Evolutionary conservation across 495 filamentous ascomycete species (phyloP).

Genomic region (Daldinia grandis): DNA sequence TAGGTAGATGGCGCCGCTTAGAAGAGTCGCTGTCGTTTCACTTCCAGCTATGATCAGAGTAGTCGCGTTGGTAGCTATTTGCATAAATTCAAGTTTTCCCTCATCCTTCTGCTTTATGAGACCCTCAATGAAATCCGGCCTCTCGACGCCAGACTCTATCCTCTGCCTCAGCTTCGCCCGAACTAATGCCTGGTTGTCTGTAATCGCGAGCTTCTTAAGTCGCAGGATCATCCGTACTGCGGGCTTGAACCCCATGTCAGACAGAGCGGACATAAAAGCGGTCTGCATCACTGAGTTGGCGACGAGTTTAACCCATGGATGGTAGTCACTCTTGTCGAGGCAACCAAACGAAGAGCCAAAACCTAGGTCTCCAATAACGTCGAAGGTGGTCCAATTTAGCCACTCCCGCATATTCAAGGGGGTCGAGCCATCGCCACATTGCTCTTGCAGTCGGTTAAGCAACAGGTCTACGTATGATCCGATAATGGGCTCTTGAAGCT

Average conservation of each 20-base stretch:
- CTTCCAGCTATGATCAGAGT: slow-evolving; percentile 55
- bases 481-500: slow-evolving; percentile 50
- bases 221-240: slow-evolving; percentile 2
- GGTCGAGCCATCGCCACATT: slow-evolving; percentile 20
- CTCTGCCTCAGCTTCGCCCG: slow-evolving; percentile 47
- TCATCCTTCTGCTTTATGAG: slow-evolving; percentile 51
- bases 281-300: slow-evolving; percentile 45
- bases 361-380: slow-evolving; percentile 61
- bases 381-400: slow-evolving; percentile 62
- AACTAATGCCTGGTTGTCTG: slow-evolving; percentile 41
- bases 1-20: slow-evolving; percentile 56
- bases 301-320: slow-evolving; percentile 57
- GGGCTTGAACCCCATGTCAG: slow-evolving; percentile 35
- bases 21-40: slow-evolving; percentile 62
- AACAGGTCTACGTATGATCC: slow-evolving; percentile 48
- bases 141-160: slow-evolving; percentile 43
- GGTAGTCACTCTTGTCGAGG: slow-evolving; percentile 50
- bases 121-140: slow-evolving; percentile 52
- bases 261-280: slow-evolving; percentile 34
- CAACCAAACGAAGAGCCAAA: slow-evolving; percentile 62
- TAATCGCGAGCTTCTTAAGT: slow-evolving; percentile 21
- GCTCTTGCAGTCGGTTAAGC: slow-evolving; percentile 48
- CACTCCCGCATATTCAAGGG: slow-evolving; percentile 52
- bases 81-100: slow-evolving; percentile 34
- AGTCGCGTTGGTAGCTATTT: slow-evolving; percentile 32